A percentile compares a stretch with the other conserved stretches of the same genome.
These are phyloP conservation scores for Epichloe bromicola DNA, from an alignment of 2,329 filamentous ascomycete species.

Conservation along the genomic window DNA sequence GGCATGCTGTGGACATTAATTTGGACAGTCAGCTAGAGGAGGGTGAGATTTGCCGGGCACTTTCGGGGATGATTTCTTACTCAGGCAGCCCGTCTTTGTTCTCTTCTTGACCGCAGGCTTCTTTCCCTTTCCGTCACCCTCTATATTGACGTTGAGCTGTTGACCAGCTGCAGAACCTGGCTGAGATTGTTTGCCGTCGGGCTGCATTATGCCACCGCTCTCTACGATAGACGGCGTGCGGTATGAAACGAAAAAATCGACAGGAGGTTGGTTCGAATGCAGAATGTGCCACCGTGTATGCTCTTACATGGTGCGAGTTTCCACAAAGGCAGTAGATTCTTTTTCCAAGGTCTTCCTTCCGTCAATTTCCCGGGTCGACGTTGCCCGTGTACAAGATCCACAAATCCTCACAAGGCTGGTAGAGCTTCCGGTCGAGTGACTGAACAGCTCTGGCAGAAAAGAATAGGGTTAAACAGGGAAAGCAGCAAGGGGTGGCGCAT, in stretches of 20 bases:
- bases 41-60: neutral
- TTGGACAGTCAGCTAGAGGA: constrained; percentile 9
- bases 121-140: constrained; percentile 31
- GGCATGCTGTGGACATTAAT: constrained; percentile 50
- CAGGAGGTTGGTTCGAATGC: neutral
- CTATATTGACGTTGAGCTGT: constrained; percentile 22
- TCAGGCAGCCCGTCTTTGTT: constrained; percentile 88
- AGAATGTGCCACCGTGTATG: neutral
- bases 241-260: neutral
- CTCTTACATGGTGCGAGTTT: constrained; percentile 9
- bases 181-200: constrained; percentile 6
- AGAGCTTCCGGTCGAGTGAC: neutral
- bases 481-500: neutral
- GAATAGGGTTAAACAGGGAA: neutral
- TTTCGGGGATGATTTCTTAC: constrained; percentile 35
- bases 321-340: neutral
- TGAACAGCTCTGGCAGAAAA: neutral
- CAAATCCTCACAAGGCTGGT: neutral
- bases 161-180: constrained; percentile 17
- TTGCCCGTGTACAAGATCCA: neutral
- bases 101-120: constrained; percentile 47
- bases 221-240: constrained; percentile 1
- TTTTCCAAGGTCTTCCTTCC: neutral
- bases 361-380: neutral
- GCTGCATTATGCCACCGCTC: constrained; percentile 4